Percentiles rank a stretch among this genome's conserved stretches.
Conservation (phyloP, 2,329 filamentous ascomycete species). For the Trichophyton verrucosum region DNA sequence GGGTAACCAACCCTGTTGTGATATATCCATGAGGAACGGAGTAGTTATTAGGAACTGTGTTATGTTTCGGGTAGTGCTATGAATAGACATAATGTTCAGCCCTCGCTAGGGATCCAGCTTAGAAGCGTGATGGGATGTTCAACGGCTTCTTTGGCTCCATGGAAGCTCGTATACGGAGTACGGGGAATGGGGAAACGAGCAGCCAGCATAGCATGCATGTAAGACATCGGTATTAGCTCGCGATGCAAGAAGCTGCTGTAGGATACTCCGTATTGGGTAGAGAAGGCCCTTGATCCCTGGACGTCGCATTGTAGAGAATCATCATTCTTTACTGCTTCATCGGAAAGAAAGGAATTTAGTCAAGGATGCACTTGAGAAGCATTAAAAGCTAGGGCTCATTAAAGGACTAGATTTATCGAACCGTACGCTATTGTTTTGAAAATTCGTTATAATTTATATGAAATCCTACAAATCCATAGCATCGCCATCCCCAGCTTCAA, state of each 20-base stretch:
- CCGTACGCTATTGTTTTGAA: neutral
- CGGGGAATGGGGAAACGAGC: neutral
- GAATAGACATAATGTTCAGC: neutral
- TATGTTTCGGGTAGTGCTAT: neutral
- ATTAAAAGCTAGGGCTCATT: neutral
- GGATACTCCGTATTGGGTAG: neutral
- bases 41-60: neutral
- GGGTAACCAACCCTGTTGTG: neutral
- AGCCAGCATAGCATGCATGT: neutral
- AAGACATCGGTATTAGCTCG: neutral
- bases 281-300: neutral
- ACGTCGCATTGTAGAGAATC: neutral
- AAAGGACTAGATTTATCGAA: neutral
- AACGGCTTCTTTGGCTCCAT: neutral
- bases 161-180: neutral
- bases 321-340: neutral
- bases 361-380: neutral
- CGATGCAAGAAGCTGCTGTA: neutral
- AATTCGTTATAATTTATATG: neutral
- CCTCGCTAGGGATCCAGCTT: neutral
- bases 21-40: neutral
- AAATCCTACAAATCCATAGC: slow-evolving; percentile 36
- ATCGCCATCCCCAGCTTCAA: slow-evolving; percentile 45
- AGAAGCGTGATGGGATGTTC: neutral
- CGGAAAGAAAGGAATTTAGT: neutral